Conservation (phyloP, 148 eudicot genomes). For the Nepenthes mirabilis region DNA sequence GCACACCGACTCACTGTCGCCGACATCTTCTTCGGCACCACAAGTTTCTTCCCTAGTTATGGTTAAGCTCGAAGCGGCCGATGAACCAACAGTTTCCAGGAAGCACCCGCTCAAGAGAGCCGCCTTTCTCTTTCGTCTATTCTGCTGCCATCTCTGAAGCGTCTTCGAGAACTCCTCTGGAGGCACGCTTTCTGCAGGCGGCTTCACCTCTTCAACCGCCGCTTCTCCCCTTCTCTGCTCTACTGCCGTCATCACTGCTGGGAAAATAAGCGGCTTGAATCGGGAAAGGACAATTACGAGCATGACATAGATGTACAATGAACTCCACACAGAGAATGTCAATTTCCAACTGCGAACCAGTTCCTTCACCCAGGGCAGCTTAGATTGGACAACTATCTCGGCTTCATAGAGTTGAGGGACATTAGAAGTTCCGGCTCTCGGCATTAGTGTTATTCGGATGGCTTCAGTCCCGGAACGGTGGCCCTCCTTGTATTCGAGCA, state of each 20-base stretch:
- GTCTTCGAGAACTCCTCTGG: slow-evolving; percentile 34
- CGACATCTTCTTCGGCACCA: neutral
- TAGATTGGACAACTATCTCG: slow-evolving; percentile 44
- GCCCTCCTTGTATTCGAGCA: slow-evolving; percentile 43
- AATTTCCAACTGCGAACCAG: slow-evolving; percentile 52
- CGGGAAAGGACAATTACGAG: slow-evolving; percentile 30
- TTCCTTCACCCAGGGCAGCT: slow-evolving; percentile 51
- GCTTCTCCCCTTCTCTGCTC: neutral
- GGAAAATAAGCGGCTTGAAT: slow-evolving; percentile 36
- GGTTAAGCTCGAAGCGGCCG: slow-evolving; percentile 40
- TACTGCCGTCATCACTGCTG: neutral
- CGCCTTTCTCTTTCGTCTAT: slow-evolving; percentile 55
- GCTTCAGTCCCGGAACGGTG: slow-evolving; percentile 23
- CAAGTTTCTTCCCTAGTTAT: slow-evolving; percentile 13
- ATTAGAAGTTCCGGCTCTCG: slow-evolving; percentile 37
- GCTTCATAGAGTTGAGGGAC: slow-evolving; percentile 64
- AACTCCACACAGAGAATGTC: slow-evolving; percentile 76
- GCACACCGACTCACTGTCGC: neutral
- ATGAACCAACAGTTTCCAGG: slow-evolving; percentile 5
- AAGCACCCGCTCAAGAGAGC: slow-evolving; percentile 20
- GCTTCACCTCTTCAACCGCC: neutral
- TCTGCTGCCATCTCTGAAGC: slow-evolving; percentile 46
- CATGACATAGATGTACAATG: slow-evolving; percentile 29
- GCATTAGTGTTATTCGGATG: slow-evolving; percentile 36
- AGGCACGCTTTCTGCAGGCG: neutral